Evolutionary conservation across 495 filamentous ascomycete species (phyloP).

Genomic region (Rostrohypoxylon terebratum): DNA sequence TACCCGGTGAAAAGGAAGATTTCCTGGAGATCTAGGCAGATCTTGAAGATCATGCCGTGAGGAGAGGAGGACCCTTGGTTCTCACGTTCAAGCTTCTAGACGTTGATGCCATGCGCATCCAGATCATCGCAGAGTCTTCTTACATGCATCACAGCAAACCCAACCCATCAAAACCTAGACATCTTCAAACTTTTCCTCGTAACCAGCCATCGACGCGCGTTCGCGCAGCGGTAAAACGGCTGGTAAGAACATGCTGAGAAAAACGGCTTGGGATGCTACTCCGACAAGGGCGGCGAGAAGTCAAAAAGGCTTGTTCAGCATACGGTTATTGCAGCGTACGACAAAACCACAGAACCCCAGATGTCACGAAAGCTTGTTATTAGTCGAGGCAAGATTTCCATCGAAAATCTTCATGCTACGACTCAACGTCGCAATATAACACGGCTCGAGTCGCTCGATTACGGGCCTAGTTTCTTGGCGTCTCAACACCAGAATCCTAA

Average conservation of each 20-base stretch:
- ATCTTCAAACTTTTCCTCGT: constrained; percentile 7
- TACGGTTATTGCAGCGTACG: constrained; percentile 4
- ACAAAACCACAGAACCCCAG: constrained; percentile 10
- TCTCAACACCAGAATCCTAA: constrained; percentile 19
- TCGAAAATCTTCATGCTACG: constrained; percentile 13
- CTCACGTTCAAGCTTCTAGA: not conserved
- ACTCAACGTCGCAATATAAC: constrained; percentile 36
- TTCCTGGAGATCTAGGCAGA: constrained; percentile 17
- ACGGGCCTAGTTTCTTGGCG: constrained; percentile 35
- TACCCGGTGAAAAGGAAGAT: constrained; percentile 15
- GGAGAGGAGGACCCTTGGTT: not conserved
- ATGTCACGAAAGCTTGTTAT: constrained; percentile 35
- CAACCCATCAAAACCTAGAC: constrained; percentile 13
- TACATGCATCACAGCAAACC: constrained; percentile 4
- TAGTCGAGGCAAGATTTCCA: constrained; percentile 17
- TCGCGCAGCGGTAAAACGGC: constrained; percentile 25
- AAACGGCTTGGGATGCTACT: constrained; percentile 30
- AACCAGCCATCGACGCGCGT: not conserved
- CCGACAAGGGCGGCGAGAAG: constrained; percentile 21
- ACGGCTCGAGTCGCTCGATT: constrained; percentile 28
- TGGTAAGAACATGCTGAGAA: constrained; percentile 6
- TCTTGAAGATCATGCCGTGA: constrained; percentile 7
- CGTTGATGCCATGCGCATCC: not conserved
- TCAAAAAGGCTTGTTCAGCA: constrained; percentile 5
- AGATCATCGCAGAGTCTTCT: constrained; percentile 8